Percentiles rank a stretch among this genome's conserved stretches.
Conservation (phyloP, 2,329 filamentous ascomycete species). For the Curvularia spicifera region DNA sequence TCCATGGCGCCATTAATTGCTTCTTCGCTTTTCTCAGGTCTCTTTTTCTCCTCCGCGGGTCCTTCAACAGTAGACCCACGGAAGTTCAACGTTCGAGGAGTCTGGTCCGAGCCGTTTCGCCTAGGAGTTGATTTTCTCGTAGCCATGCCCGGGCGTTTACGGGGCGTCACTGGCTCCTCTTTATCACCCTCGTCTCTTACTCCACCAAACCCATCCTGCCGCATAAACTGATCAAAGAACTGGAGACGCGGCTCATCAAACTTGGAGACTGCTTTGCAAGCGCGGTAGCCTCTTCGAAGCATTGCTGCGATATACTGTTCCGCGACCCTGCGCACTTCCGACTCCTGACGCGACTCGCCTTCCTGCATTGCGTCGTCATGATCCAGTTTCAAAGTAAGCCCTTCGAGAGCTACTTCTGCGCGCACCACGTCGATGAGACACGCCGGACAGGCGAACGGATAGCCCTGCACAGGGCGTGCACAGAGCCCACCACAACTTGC, state of each 20-base stretch:
- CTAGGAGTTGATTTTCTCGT: not conserved
- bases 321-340: constrained; percentile 8
- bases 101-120: constrained; percentile 2
- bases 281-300: constrained; percentile 9
- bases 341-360: not conserved
- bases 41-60: not conserved
- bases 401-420: constrained; percentile 16
- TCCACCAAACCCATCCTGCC: constrained; percentile 15
- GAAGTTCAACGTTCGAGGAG: constrained; percentile 6
- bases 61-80: not conserved
- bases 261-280: constrained; percentile 13
- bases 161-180: constrained; percentile 3
- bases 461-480: constrained; percentile 5
- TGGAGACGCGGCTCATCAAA: constrained; percentile 16
- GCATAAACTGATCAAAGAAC: constrained; percentile 19
- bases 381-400: constrained; percentile 7
- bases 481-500: constrained; percentile 15
- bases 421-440: constrained; percentile 16
- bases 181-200: constrained; percentile 5
- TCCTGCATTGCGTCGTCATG: constrained; percentile 7
- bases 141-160: constrained; percentile 13
- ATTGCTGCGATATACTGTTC: constrained; percentile 8
- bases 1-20: not conserved
- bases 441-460: constrained; percentile 12
- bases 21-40: not conserved